Conservation (phyloP, 2,329 filamentous ascomycete genomes). For the Fusarium algeriense region DNA sequence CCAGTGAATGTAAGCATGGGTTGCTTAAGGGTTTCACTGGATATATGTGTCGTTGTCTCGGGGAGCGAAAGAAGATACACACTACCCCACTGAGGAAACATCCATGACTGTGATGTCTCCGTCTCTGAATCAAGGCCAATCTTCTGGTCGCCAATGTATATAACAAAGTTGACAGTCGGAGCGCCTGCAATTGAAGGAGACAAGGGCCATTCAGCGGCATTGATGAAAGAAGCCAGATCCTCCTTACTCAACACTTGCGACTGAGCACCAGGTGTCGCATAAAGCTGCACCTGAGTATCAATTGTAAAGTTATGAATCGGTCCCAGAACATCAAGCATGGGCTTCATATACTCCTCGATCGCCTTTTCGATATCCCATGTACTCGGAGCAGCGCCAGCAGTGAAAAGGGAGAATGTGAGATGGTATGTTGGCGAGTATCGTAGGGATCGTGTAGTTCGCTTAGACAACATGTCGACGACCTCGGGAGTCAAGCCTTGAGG, state of each 20-base stretch:
- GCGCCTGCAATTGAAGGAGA: constrained; percentile 93
- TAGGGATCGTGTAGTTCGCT: constrained; percentile 84
- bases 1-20: constrained; percentile 91
- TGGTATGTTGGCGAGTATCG: constrained; percentile 96
- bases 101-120: constrained; percentile 76
- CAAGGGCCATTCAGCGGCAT: constrained; percentile 96
- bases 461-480: constrained; percentile 68
- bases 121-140: constrained; percentile 64
- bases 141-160: constrained; percentile 86
- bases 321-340: constrained; percentile 81
- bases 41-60: constrained; percentile 63
- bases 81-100: constrained; percentile 94
- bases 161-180: constrained; percentile 94
- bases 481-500: constrained; percentile 63
- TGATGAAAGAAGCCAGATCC: constrained; percentile 93
- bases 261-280: constrained; percentile 77
- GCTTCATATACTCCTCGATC: constrained; percentile 82
- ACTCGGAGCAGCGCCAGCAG: constrained; percentile 79
- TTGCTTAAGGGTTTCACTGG: constrained; percentile 75
- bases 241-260: constrained; percentile 79
- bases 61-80: constrained; percentile 69
- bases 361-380: constrained; percentile 92
- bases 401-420: constrained; percentile 95
- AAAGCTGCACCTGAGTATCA: constrained; percentile 95
- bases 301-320: constrained; percentile 95